Base-by-base conservation (phyloP, 2,329 filamentous ascomycete genomes). In the Orbilia javanica region DNA sequence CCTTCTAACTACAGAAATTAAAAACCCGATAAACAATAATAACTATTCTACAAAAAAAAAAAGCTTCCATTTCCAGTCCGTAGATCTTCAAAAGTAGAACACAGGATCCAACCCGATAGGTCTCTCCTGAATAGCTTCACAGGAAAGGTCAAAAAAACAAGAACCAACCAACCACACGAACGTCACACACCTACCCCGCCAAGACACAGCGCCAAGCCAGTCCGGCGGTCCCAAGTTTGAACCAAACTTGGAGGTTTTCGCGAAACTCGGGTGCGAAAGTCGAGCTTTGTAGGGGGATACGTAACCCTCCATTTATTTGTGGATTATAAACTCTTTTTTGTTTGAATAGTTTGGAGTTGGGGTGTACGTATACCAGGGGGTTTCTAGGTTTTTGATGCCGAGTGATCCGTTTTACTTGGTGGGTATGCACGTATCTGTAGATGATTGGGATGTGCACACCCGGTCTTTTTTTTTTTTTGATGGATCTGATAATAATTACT, bases 151-250 rank as follows among this genome's bases (percentile, higher is more conserved):
- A 50, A 50, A 50, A 42, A 36, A 36, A 42, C 3, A 36, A 18
- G 15, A 1, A 60, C 53, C 15, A 10, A 27, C 53, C 8, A 7
- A 29, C 29, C 20, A 18, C 10, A 36, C 8, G 20, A 27, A 31
- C 60, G 36, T 42, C 50, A 53, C 22, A 29, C 46, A 31, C 18
- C 15, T 20, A 42, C 52, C 39, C 66, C 52, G 67, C 55, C 55
- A 64, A 63, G 67, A 64, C 46, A 64, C 46, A 71, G 53, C 67
- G 67, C 57, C 67, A 53, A 71, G 57, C 27, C n/a, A 18, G 53
- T 27, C n/a, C 53, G 18, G 20, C 20, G 11, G 31, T 34, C 11
- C 13, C 67, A 48, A 46, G n/a, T 29, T 42, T 31, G 39, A 34
- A 34, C 48, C 22, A n/a, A 31, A 27, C 29, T 25, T 60, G 36